phyloP scores from a whole-genome alignment of 1,284 basidiomycete species.

The Rhodotorula sp. region DNA sequence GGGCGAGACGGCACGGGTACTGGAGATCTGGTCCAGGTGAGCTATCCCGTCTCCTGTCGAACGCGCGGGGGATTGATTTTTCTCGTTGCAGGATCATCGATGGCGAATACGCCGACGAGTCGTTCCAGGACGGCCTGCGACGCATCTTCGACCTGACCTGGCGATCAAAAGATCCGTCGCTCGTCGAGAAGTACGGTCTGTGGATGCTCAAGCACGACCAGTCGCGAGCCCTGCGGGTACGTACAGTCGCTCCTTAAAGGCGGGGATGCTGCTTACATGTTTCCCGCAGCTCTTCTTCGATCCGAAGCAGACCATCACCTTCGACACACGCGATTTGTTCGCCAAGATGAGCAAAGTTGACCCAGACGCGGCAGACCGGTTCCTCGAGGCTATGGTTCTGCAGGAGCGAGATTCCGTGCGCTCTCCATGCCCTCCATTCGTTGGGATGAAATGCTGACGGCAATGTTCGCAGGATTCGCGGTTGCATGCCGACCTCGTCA shows the following conservation, averaged over 20 bases:
- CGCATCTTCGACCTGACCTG: conserved; percentile 66
- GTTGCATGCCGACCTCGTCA: conserved; percentile 37
- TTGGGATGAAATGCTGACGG: neutral
- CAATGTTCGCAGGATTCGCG: conserved; percentile 6
- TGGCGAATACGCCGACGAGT: conserved; percentile 63
- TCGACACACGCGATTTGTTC: conserved; percentile 49
- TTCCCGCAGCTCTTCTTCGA: conserved; percentile 55
- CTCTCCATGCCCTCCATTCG: neutral
- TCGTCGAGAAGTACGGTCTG: conserved; percentile 70
- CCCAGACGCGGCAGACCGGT: conserved; percentile 61
- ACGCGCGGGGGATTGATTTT: too few relatives aligned
- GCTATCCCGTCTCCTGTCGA: conserved; percentile 43
- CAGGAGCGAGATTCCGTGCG: conserved; percentile 59
- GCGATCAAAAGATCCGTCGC: conserved; percentile 59
- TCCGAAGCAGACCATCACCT: conserved; percentile 56
- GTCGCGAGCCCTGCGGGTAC: conserved; percentile 68
- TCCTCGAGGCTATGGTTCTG: conserved; percentile 75
- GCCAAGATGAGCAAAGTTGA: conserved; percentile 47
- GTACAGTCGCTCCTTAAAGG: conserved; percentile 17
- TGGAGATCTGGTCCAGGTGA: conserved; percentile 70
- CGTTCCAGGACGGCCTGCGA: conserved; percentile 64
- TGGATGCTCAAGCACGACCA: conserved; percentile 73
- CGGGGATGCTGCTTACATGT: neutral
- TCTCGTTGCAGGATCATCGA: conserved; percentile 64
- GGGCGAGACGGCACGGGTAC: conserved; percentile 60